These are phyloP conservation scores for Naganishia friedmannii DNA, from an alignment of 768 basidiomycete genomes.

Conservation along the genomic window DNA sequence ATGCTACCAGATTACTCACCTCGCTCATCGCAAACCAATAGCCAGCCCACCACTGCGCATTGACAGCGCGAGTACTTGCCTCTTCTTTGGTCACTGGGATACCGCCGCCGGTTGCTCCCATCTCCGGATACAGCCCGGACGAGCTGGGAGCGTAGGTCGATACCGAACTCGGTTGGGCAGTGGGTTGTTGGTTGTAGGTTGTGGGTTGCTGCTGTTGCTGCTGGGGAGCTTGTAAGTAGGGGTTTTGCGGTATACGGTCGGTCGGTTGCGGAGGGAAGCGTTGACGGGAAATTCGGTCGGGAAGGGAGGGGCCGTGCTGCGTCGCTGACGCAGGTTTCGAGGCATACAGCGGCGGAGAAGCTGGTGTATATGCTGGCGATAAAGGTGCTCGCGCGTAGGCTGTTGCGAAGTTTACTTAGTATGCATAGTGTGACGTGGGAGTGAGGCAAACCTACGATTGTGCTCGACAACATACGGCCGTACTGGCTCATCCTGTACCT, in stretches of 20 bases:
- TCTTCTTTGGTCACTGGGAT: constrained; percentile 32
- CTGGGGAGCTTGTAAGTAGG: neutral
- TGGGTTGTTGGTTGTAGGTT: neutral
- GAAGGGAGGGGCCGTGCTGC: constrained; percentile 14
- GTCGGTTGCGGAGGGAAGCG: neutral
- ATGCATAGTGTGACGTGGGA: neutral
- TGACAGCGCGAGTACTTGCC: constrained; percentile 44
- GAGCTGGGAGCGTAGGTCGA: constrained; percentile 14
- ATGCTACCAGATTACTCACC: neutral
- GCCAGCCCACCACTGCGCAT: constrained; percentile 49
- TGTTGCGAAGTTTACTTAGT: neutral
- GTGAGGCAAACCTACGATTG: neutral
- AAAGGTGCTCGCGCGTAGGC: neutral
- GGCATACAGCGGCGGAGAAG: constrained; percentile 13
- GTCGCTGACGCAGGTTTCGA: neutral
- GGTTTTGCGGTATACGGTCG: constrained; percentile 3
- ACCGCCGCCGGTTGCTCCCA: constrained; percentile 18
- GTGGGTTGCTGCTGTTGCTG: constrained; percentile 10
- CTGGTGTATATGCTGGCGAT: constrained; percentile 28
- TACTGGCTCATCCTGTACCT: constrained; percentile 1
- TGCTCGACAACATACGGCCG: neutral
- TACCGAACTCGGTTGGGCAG: neutral
- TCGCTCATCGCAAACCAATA: constrained; percentile 50
- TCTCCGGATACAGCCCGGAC: constrained; percentile 19
- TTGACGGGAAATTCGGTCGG: constrained; percentile 9